Evolutionary conservation across 441 rosid genomes (phyloP).

Genomic region (Gossypium schwendimanii): DNA sequence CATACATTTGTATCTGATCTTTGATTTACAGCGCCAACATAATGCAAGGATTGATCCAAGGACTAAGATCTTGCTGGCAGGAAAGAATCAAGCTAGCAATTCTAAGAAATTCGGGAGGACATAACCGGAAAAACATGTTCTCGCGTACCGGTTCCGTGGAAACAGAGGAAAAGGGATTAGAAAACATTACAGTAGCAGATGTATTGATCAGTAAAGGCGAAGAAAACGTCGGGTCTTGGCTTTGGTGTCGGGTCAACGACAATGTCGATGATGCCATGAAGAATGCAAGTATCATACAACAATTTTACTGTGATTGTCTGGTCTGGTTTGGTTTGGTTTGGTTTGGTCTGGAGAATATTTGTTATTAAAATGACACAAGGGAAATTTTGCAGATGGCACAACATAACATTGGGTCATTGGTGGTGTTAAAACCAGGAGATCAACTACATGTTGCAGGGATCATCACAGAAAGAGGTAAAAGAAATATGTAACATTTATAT

Average conservation of each 20-base stretch:
- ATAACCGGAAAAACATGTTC: conserved; percentile 15
- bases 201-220: conserved; percentile 53
- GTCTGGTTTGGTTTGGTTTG: neutral
- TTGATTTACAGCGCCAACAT: neutral
- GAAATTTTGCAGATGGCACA: conserved; percentile 64
- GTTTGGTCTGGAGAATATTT: neutral
- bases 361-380: neutral
- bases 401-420: conserved; percentile 81
- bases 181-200: conserved; percentile 65
- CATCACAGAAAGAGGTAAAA: conserved; percentile 76
- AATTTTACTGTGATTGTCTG: neutral
- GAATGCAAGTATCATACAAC: conserved; percentile 39
- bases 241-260: conserved; percentile 56
- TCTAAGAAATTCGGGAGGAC: conserved; percentile 15
- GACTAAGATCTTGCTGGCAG: conserved; percentile 29
- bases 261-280: conserved; percentile 59
- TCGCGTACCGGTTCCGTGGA: conserved; percentile 22
- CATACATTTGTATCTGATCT: neutral
- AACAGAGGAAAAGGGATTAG: conserved; percentile 33
- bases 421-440: conserved; percentile 74
- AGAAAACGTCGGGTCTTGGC: conserved; percentile 49
- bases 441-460: conserved; percentile 68
- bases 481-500: neutral
- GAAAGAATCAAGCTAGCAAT: conserved; percentile 28
- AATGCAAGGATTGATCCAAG: conserved; percentile 36